Conservation (phyloP, 345 rosid genomes). For the Anacardium occidentale region DNA sequence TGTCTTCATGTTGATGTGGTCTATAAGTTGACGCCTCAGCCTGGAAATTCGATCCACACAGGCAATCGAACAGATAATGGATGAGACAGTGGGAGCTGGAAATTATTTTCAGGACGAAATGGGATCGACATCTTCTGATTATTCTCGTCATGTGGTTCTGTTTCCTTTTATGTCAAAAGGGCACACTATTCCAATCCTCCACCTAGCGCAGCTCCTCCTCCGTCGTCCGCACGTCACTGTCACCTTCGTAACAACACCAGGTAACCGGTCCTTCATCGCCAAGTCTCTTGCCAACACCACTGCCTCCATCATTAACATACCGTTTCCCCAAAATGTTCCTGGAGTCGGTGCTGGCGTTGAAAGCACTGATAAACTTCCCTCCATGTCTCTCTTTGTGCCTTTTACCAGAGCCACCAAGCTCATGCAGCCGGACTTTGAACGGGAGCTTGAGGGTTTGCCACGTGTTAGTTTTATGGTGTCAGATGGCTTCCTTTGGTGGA, state of each 20-base stretch:
- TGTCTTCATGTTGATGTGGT: too few species aligned
- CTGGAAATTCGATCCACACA: neutral
- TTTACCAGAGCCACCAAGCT: slow-evolving; percentile 55
- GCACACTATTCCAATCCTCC: slow-evolving; percentile 77
- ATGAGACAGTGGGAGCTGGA: too few species aligned
- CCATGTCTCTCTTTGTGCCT: slow-evolving; percentile 45
- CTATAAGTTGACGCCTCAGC: too few species aligned
- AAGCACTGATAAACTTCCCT: slow-evolving; percentile 70
- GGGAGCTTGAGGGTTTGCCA: slow-evolving; percentile 36
- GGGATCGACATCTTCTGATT: neutral
- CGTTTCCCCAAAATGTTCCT: slow-evolving; percentile 48
- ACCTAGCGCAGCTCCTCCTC: slow-evolving; percentile 61
- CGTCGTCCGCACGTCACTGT: slow-evolving; percentile 30
- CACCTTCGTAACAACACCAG: slow-evolving; percentile 73
- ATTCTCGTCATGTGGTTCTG: slow-evolving; percentile 46
- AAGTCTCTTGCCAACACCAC: slow-evolving; percentile 38
- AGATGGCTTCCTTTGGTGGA: slow-evolving; percentile 84
- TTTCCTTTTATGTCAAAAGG: slow-evolving; percentile 89
- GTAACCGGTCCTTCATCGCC: slow-evolving; percentile 53
- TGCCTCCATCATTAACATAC: slow-evolving; percentile 41
- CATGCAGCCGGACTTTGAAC: slow-evolving; percentile 59
- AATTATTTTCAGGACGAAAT: neutral
- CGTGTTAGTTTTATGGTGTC: slow-evolving; percentile 56
- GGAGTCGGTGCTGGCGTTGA: slow-evolving; percentile 54
- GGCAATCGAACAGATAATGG: neutral